Base-by-base conservation (phyloP, 805 yeast genomes). In the Sugiyamaella qingdaonensis region DNA sequence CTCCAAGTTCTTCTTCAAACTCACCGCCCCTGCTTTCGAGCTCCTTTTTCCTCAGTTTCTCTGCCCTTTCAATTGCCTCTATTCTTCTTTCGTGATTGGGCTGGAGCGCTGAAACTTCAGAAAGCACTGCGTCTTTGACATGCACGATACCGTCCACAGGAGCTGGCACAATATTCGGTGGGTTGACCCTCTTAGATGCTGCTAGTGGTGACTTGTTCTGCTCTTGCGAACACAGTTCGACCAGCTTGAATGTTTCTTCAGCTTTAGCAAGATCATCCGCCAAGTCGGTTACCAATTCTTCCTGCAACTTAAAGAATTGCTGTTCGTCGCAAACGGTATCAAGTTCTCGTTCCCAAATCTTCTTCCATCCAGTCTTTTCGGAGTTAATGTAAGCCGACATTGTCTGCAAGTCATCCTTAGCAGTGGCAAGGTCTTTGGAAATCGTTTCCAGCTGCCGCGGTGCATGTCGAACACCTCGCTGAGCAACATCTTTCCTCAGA, bases 301-400 rank as follows among this genome's bases (percentile, higher is more conserved):
- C 97, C 68, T 92, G 97, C 16, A 89, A 77, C 52, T 87, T 87
- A 70, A 91, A 82, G 67, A 89, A 89, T 59, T 92, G 95, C 67
- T 94, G 98, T 64, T 91, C 97, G 63, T 89, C 96, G 58, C 96
- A 86, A 11, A 94, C 92, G 35, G 85, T 84, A 56, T 89, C 94
- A 52, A 94, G 77, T 64, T 90, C 97, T 4, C 84, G 73, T 65
- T 91, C 97, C 97, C 99, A 92, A 8, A 88, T 84, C 59, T 80
- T 80, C 64, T 88, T 87, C 96, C 98, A 90, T 32, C 81, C 82
- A 5, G 90, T 84, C 58, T 86, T 86, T 64, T 90, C 98, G 3
- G 74, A 73, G 1, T 68, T 62, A 37, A 94, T 84, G 62, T 80
- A 89, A 3, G 70, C 70, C n/a, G 78, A 75, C 77, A 90, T 78